Conservation (phyloP, 1,139 yeast genomes). For the Williopsis jadinii region DNA sequence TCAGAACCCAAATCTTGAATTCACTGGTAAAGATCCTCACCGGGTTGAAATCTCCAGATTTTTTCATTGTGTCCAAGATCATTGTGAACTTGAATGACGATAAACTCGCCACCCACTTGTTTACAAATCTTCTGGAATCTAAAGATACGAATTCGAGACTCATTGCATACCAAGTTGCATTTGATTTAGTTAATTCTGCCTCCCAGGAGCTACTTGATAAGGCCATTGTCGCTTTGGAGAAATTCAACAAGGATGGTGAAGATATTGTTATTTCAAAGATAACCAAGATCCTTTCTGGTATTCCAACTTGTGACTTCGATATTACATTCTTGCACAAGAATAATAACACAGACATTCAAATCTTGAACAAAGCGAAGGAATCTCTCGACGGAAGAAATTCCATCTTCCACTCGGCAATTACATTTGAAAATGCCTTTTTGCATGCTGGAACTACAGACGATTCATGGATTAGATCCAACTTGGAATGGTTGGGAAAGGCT, state of each 20-base stretch:
- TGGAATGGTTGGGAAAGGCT: slow-evolving; percentile 96
- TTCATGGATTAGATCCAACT: slow-evolving; percentile 79
- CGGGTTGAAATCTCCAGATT: slow-evolving; percentile 59
- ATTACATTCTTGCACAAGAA: slow-evolving; percentile 82
- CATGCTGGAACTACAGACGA: slow-evolving; percentile 98
- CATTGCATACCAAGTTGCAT: slow-evolving; percentile 89
- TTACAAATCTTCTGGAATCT: slow-evolving; percentile 47
- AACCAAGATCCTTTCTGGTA: slow-evolving; percentile 74
- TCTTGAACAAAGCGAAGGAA: slow-evolving; percentile 76
- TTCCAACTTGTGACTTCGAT: slow-evolving; percentile 91
- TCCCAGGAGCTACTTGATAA: slow-evolving; percentile 82
- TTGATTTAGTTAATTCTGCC: slow-evolving; percentile 87
- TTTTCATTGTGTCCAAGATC: slow-evolving; percentile 75
- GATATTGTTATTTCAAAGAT: slow-evolving; percentile 39
- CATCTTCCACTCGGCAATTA: slow-evolving; percentile 91
- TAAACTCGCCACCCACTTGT: slow-evolving; percentile 58
- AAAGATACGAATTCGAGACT: slow-evolving; percentile 34
- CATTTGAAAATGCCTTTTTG: slow-evolving; percentile 90
- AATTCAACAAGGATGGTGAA: slow-evolving; percentile 37
- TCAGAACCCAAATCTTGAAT: slow-evolving; percentile 59
- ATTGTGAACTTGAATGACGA: slow-evolving; percentile 83
- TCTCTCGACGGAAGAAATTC: slow-evolving; percentile 88
- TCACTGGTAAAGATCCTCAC: slow-evolving; percentile 57
- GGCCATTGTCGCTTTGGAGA: slow-evolving; percentile 36
- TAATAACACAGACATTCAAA: slow-evolving; percentile 79